Conservation (phyloP, 139 green algal species). For the Pleodorina starrii region DNA sequence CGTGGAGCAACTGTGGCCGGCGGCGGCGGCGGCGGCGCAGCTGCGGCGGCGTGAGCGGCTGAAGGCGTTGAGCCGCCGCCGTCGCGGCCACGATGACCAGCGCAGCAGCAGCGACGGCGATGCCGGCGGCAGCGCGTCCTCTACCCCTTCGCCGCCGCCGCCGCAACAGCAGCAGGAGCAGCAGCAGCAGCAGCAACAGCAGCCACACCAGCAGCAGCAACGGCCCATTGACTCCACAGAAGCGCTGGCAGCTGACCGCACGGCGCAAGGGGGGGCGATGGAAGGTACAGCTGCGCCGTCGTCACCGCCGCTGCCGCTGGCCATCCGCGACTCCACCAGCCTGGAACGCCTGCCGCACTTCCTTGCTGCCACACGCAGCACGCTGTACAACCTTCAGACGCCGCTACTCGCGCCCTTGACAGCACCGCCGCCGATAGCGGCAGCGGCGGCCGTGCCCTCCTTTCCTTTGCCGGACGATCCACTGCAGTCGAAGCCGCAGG, state of each 20-base stretch:
- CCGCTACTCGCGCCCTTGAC: no score
- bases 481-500: no score
- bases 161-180: not conserved
- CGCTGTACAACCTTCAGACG: not conserved
- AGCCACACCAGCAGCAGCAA: not conserved
- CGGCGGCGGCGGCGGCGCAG: not conserved
- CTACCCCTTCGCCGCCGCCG: not conserved
- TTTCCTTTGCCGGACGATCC: not conserved
- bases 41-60: conserved; percentile 5
- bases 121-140: no score
- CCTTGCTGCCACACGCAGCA: not conserved
- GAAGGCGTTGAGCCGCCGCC: not conserved
- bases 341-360: conserved; percentile 3
- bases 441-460: no score
- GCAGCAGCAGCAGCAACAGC: not conserved
- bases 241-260: no score
- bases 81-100: not conserved
- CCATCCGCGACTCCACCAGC: no score
- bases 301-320: no score
- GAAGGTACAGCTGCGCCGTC: no score
- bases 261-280: no score
- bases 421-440: not conserved
- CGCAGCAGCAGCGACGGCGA: not conserved
- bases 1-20: conserved; percentile 31
- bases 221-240: no score